Conservation (phyloP, 257 asterid species). For the Echites panduratus region DNA sequence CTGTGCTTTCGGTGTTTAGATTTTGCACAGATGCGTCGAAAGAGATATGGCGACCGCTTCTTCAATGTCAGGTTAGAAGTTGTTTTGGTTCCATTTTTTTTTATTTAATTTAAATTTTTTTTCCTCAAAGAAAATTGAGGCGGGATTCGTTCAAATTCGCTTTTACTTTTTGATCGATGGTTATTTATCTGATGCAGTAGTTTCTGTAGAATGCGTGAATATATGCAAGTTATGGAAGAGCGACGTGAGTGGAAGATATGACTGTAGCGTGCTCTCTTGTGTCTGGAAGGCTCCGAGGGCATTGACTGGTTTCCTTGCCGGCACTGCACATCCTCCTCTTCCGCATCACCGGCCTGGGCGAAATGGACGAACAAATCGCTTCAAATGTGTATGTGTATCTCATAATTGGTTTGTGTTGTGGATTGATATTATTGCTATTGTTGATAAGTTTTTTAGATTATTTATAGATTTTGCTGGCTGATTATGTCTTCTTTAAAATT, state of each 20-base stretch:
- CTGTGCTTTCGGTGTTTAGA: constrained; percentile 31
- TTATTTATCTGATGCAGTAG: constrained; percentile 51
- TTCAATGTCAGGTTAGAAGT: constrained; percentile 61
- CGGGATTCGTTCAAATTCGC: neutral
- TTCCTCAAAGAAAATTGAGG: neutral
- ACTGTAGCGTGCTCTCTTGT: constrained; percentile 66
- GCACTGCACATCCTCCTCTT: constrained; percentile 55
- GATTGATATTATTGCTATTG: neutral
- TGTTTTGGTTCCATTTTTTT: constrained; percentile 2
- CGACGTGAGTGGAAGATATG: constrained; percentile 57
- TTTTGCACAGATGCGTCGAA: constrained; percentile 56
- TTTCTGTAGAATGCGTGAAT: constrained; percentile 71
- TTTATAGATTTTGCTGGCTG: neutral
- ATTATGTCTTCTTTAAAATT: neutral
- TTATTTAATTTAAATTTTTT: too few relatives aligned
- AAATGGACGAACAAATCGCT: constrained; percentile 34
- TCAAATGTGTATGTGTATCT: constrained; percentile 46
- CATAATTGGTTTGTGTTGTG: neutral
- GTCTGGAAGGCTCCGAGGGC: constrained; percentile 79
- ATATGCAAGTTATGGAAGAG: constrained; percentile 70
- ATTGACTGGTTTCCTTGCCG: constrained; percentile 79
- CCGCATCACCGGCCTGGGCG: constrained; percentile 30
- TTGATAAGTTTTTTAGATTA: neutral
- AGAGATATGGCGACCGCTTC: constrained; percentile 64
- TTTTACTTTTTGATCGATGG: constrained; percentile 4